These are phyloP conservation scores for Neurospora crassa DNA, from an alignment of 2,329 filamentous ascomycete species.

Conservation along the genomic window DNA sequence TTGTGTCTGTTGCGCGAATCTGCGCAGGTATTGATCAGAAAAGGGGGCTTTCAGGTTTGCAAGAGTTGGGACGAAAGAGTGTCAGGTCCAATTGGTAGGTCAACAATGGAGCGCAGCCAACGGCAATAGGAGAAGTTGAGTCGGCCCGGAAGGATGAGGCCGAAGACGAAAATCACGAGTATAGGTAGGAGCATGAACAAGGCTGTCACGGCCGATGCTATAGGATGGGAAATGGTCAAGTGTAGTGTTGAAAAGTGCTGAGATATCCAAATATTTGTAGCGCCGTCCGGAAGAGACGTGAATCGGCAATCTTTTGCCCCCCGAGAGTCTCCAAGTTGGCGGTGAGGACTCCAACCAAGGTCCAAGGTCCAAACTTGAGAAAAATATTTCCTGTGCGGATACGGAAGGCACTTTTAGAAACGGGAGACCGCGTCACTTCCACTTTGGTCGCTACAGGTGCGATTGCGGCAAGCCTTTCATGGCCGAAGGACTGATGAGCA, in stretches of 20 bases:
- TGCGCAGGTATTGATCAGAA: not conserved
- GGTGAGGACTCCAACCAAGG: not conserved
- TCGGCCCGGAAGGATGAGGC: not conserved
- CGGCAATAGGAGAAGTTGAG: not conserved
- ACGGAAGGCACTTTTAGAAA: not conserved
- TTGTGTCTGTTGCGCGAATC: not conserved
- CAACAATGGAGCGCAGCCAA: not conserved
- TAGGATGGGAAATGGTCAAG: not conserved
- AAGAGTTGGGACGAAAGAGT: not conserved
- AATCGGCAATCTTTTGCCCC: not conserved
- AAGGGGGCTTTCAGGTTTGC: not conserved
- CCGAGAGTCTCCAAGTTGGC: not conserved
- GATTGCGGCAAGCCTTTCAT: not conserved
- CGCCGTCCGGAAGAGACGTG: not conserved
- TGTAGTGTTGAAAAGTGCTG: not conserved
- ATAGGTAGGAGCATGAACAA: not conserved
- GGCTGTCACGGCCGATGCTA: not conserved
- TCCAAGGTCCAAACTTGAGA: not conserved
- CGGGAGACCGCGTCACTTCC: too few species aligned
- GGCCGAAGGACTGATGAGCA: not conserved
- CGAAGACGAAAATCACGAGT: not conserved
- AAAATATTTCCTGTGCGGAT: not conserved
- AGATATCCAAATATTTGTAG: not conserved
- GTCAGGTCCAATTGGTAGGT: not conserved
- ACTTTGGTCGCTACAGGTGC: not conserved